Evolutionary conservation across 148 eudicot genomes (phyloP), one percentile per base, ranked within the genome.

Genomic region (Oxyria digyna): DNA sequence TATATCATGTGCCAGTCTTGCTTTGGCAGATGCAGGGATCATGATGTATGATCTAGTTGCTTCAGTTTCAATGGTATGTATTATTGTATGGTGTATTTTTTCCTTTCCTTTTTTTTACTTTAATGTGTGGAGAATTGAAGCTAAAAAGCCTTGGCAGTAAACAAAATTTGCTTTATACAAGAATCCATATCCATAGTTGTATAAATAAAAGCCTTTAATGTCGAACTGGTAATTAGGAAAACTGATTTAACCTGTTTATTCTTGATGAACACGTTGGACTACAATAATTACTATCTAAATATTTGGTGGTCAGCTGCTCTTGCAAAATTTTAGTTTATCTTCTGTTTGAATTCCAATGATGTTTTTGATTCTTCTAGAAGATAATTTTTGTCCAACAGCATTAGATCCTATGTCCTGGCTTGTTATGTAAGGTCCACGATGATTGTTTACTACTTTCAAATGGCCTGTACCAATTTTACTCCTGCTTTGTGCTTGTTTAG

Each of bases 21-120:
- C 98, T 76, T 77, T 94, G 62, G 97, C 96, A 42, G 97, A 94
- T 88, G 97, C 98, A 14, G 98, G 98, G 78, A 94, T 94, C 66
- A 78, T 87, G 92, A 74, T 94, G 85, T 90, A 90, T 84, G 98
- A 94, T 79, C 79, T 94, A 75, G 86, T 94, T 78, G 80, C 91
- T 67, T 82, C 98, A 40, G 97, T 90, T 65, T 94, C 98, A 66
- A 84, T 90, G 97, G 98, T 93, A 86, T 72, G 88, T 71, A 32
- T 72, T 42, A 72, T 10, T 50, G 26, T n/a, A 50, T 50, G 26
- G 21, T 13, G 26, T 38, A 10, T 8, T 50, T 14, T 48, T 50
- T n/a, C 57, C 21, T 50, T n/a, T 21, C 1, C 2, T 50, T 8
- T 50, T 21, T 50, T 9, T 6, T 50, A 50, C 3, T 21, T 20